Conservation (phyloP, 306 rosid genomes). For the Trifolium fragiferum region DNA sequence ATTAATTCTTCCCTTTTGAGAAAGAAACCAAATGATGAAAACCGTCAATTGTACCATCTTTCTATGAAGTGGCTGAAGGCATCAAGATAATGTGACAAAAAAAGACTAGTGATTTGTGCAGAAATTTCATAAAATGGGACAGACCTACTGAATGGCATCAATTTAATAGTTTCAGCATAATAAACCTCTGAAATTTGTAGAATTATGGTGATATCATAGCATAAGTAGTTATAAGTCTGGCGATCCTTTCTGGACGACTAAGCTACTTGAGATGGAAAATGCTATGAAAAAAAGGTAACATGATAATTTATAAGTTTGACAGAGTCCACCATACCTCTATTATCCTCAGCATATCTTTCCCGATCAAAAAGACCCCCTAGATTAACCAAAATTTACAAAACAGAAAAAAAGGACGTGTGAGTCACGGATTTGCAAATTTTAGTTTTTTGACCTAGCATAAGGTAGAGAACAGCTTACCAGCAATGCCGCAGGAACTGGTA, state of each 20-base stretch:
- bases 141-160: neutral
- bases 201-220: constrained; percentile 20
- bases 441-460: constrained; percentile 31
- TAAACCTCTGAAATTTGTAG: constrained; percentile 13
- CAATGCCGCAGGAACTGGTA: constrained; percentile 87
- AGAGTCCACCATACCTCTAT: constrained; percentile 58
- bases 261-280: constrained; percentile 27
- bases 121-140: neutral
- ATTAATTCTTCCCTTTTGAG: no score
- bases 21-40: no score
- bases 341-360: constrained; percentile 69
- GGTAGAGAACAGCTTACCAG: constrained; percentile 57
- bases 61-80: constrained; percentile 19
- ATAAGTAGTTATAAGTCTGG: constrained; percentile 22
- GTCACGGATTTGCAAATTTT: constrained; percentile 36
- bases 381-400: constrained; percentile 41
- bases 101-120: constrained; percentile 30
- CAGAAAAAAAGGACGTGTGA: constrained; percentile 36
- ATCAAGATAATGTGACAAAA: constrained; percentile 7
- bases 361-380: constrained; percentile 78
- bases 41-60: no score
- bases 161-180: neutral
- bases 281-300: constrained; percentile 8
- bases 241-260: constrained; percentile 31
- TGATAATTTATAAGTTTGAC: constrained; percentile 27